A percentile compares a stretch with the other conserved stretches of the same genome.
Evolutionary conservation across 2,329 filamentous ascomycete genomes (phyloP).

Genomic region (Aureobasidium sp.): DNA sequence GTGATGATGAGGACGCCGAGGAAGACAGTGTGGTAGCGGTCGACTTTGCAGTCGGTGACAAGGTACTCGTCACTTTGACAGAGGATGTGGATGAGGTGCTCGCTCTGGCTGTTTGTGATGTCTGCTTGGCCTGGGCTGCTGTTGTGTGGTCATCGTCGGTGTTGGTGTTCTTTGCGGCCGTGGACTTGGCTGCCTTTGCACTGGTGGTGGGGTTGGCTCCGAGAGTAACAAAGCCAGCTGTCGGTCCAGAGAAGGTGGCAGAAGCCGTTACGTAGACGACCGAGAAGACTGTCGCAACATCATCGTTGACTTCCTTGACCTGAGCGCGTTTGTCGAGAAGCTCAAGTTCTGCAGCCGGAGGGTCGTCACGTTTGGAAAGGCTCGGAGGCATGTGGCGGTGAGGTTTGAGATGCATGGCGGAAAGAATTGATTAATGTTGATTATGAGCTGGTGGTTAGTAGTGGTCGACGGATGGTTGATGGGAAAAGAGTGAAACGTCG

Average conservation of each 20-base stretch:
- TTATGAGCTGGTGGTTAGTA: constrained; percentile 7
- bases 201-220: constrained; percentile 15
- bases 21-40: background rate
- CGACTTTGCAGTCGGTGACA: background rate
- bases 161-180: constrained; percentile 14
- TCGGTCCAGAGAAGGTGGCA: constrained; percentile 43
- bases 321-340: constrained; percentile 12
- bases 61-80: background rate
- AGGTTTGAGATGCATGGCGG: constrained; percentile 4
- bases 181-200: constrained; percentile 13
- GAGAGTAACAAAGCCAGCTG: constrained; percentile 25
- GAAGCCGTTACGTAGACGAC: constrained; percentile 47
- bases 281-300: constrained; percentile 29
- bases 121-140: background rate
- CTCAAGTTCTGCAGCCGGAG: background rate
- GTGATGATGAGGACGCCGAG: background rate
- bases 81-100: constrained; percentile 1
- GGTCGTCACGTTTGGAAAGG: background rate
- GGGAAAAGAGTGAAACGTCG: constrained; percentile 12
- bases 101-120: background rate
- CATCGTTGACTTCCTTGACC: constrained; percentile 12
- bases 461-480: background rate
- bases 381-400: constrained; percentile 1
- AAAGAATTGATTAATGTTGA: background rate
- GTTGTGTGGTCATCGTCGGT: background rate